Base-by-base conservation (phyloP, 306 rosid species). In the Vigna nakashimae region DNA sequence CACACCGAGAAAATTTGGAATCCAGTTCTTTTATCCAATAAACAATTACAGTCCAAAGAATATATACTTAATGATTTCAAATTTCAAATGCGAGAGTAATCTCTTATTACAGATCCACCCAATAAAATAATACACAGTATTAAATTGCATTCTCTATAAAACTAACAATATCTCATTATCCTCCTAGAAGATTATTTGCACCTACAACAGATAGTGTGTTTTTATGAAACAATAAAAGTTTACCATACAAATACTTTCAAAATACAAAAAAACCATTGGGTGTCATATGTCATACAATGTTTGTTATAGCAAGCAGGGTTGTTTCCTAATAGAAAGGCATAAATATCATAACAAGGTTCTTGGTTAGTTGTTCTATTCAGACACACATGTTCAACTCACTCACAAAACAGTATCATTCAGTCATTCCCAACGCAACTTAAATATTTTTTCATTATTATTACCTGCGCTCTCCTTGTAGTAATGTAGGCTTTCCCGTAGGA, bases 401-500 rank as follows among this genome's bases (percentile, higher is more conserved):
- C 64, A 8, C 18, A 83, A 26, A 26, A 58, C 7, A 38, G 69
- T 8, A 17, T 17, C 69, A 36, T 63, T 16, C 32, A 63, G 36
- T 53, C 74, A 58, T 18, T 22, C 68, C 30, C 28, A 55, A 62
- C 18, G 10, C 16, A 26, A 57, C 13, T 75, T 2, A 56, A 5
- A 76, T 46, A 24, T 11, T 18, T 32, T 26, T 11, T 75, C 38
- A 78, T 22, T 53, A 26, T 17, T 10, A 13, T 48, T 88, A 90
- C 97, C 92, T 80, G 82, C 88, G 91, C 51, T 88, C 92, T 74
- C 96, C 96, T 52, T 87, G 93, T 34, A 87, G 74, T 22, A 92
- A 65, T 28, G 91, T 83, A 76, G 97, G 83, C 76, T 74, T 90
- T 56, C 87, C 93, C 0, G 96, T 83, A 0, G 97, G 97, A 55